Percentiles rank a stretch among this genome's conserved stretches.
These are phyloP conservation scores for Cercophora samala DNA, from an alignment of 495 filamentous ascomycete species.

Conservation along the genomic window DNA sequence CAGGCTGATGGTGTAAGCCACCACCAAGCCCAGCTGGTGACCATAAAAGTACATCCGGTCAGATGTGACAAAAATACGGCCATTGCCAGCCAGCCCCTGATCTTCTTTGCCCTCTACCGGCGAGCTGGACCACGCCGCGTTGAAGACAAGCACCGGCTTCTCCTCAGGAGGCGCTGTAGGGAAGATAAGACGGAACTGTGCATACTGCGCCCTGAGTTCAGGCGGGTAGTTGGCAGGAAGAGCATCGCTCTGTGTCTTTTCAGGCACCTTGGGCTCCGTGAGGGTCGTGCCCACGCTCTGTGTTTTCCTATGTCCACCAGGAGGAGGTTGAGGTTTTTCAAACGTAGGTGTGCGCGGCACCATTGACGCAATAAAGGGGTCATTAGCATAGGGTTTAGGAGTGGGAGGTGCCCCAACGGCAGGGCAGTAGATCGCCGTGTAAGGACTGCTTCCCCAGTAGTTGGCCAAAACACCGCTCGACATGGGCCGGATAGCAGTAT, in stretches of 20 bases:
- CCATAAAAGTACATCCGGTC: conserved; percentile 93
- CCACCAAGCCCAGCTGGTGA: conserved; percentile 84
- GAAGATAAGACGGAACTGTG: conserved; percentile 89
- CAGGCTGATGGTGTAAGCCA: conserved; percentile 72
- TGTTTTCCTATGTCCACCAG: conserved; percentile 67
- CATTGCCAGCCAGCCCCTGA: conserved; percentile 52
- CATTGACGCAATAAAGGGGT: conserved; percentile 42
- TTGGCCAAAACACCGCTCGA: conserved; percentile 86
- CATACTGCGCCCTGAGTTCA: conserved; percentile 80
- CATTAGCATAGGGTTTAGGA: conserved; percentile 47
- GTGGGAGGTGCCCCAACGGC: conserved; percentile 15
- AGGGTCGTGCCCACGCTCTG: conserved; percentile 67
- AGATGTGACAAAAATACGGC: conserved; percentile 82
- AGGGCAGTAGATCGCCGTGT: conserved; percentile 70
- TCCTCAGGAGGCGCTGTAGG: conserved; percentile 71
- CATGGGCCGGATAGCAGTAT: conserved; percentile 64
- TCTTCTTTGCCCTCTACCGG: conserved; percentile 35
- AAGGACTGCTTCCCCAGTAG: conserved; percentile 83
- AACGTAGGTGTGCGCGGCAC: conserved; percentile 40
- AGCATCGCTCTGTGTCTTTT: conserved; percentile 44
- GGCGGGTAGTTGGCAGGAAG: conserved; percentile 82
- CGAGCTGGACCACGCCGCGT: conserved; percentile 51
- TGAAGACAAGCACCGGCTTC: conserved; percentile 68
- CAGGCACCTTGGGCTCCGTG: conserved; percentile 30
- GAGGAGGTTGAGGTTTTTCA: conserved; percentile 24